Conservation (phyloP, 2,329 filamentous ascomycete species). For the Curvularia lunata region DNA sequence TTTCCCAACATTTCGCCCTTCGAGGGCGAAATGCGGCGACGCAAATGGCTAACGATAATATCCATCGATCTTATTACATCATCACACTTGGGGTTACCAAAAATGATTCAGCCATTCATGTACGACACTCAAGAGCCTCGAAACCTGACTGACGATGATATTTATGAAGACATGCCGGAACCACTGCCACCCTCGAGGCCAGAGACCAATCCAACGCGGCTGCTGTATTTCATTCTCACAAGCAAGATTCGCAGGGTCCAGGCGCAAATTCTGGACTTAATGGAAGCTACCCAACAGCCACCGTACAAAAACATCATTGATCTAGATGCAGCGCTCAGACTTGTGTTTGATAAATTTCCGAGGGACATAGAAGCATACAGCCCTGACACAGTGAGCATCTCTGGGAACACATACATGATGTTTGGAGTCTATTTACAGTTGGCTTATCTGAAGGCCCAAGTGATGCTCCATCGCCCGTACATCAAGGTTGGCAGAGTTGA, state of each 20-base stretch:
- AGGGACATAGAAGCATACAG: constrained; percentile 21
- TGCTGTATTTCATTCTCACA: constrained; percentile 36
- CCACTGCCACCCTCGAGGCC: constrained; percentile 36
- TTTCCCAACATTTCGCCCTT: constrained; percentile 57
- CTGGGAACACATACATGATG: constrained; percentile 26
- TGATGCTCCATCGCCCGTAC: constrained; percentile 49
- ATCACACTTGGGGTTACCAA: constrained; percentile 49
- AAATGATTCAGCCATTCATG: constrained; percentile 47
- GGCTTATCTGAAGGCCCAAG: constrained; percentile 41
- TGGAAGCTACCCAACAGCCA: constrained; percentile 34
- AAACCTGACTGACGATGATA: constrained; percentile 52
- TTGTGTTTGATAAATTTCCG: constrained; percentile 33
- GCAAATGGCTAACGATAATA: constrained; percentile 63
- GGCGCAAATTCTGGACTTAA: constrained; percentile 39
- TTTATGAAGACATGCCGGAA: constrained; percentile 46
- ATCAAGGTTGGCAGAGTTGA: constrained; percentile 46
- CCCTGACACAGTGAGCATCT: constrained; percentile 20
- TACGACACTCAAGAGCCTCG: constrained; percentile 49
- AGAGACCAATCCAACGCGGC: constrained; percentile 35
- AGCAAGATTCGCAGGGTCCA: constrained; percentile 34
- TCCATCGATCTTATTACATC: constrained; percentile 50
- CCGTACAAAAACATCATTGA: constrained; percentile 39
- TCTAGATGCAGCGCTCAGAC: constrained; percentile 33
- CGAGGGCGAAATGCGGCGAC: constrained; percentile 65
- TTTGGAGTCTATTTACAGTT: constrained; percentile 41